Evolutionary conservation across 2,329 filamentous ascomycete genomes (phyloP), one percentile per base, ranked within the genome.

Genomic region (Verticillium klebahnii): DNA sequence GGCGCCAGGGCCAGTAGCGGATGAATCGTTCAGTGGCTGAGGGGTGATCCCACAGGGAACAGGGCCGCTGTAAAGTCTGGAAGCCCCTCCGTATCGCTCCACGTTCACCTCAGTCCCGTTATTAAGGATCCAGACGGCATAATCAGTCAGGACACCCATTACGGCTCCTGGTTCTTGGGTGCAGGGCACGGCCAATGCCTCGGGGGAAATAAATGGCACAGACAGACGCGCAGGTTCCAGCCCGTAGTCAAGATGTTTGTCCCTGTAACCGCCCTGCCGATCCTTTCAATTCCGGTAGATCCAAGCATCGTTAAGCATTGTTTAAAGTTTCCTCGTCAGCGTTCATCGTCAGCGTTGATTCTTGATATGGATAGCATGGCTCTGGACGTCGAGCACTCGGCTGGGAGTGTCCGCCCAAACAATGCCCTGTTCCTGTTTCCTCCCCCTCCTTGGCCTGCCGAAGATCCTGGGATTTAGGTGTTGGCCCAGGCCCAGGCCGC

Each of bases 1-100:
- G 57, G 62, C 61, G 62, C 62, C 60, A 64, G 64, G 63, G 55
- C 61, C 62, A 58, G 63, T 52, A 52, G 45, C 45, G 45, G 45
- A 52, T 52, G 45, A 52, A 52, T 52, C 45, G 45, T 52, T 52
- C 45, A 52, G 45, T 52, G 45, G 45, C 45, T 52, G 45, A 52
- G 19, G 45, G 45, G 19, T 12, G 45, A 52, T 52, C 45, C 45
- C 19, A 52, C 45, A 52, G 45, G 45, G 45, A 52, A 52, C 45
- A 52, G 45, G 45, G 45, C 45, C 45, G 19, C 45, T 52, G 45
- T 52, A 23, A 23, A 25, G 29, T 52, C 45, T 52, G 45, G 45
- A 52, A 52, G 8, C 45, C 45, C 45, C 45, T 52, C 45, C 45
- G 45, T 52, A 52, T 52, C 19, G 19, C 45, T 52, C 45, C n/a